Base-by-base conservation (phyloP, 78 protist genomes). In the Capsaspora owczarzaki region DNA sequence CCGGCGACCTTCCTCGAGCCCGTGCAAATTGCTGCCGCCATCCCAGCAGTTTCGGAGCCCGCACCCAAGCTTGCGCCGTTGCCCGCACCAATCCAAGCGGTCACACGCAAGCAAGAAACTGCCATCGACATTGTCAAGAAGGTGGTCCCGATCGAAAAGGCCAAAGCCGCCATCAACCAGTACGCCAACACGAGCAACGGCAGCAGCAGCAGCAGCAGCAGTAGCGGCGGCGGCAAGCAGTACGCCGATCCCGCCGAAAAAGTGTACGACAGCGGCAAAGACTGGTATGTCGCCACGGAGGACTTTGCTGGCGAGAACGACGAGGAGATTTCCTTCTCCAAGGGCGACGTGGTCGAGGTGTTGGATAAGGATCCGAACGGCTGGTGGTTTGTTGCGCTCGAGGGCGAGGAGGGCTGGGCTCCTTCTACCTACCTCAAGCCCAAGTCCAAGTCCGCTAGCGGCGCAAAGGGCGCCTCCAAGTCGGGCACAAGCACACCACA, bases 1-100 rank as follows among this genome's bases (percentile, higher is more conserved):
- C 72, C 72, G 23, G 72, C 72, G 20, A 63, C 72, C 31, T 63
- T 63, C n/a, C n/a, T n/a, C n/a, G n/a, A n/a, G n/a, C n/a, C n/a
- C n/a, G n/a, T n/a, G n/a, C 66, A n/a, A n/a, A n/a, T n/a, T n/a
- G n/a, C n/a, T n/a, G n/a, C n/a, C n/a, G n/a, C n/a, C n/a, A n/a
- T n/a, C n/a, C n/a, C n/a, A n/a, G n/a, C n/a, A n/a, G n/a, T n/a
- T n/a, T n/a, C n/a, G n/a, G n/a, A n/a, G n/a, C n/a, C n/a, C n/a
- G n/a, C n/a, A n/a, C n/a, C n/a, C n/a, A n/a, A n/a, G n/a, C n/a
- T n/a, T n/a, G n/a, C n/a, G n/a, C n/a, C n/a, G n/a, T n/a, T n/a
- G n/a, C n/a, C n/a, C n/a, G n/a, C n/a, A n/a, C n/a, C n/a, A n/a
- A n/a, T n/a, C n/a, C n/a, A n/a, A n/a, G n/a, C n/a, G n/a, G n/a